Percentiles rank a stretch among this genome's conserved stretches.
These are phyloP conservation scores for Spiraea crenata DNA, from an alignment of 331 rosid species.

Conservation along the genomic window DNA sequence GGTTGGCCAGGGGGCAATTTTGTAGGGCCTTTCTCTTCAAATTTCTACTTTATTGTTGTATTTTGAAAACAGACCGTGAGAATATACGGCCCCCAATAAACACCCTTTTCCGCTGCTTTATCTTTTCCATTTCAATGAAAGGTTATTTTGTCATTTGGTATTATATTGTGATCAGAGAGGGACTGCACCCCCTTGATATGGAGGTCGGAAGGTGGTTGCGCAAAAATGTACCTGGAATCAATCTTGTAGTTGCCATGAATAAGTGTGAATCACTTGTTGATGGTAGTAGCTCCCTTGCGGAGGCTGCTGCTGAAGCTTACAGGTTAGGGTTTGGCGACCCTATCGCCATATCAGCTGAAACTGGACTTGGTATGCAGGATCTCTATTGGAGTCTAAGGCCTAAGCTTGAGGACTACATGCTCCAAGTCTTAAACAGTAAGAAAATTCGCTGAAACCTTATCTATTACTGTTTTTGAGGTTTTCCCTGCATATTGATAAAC, in stretches of 20 bases:
- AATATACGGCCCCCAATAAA: neutral
- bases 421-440: conserved; percentile 51
- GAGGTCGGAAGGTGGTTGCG: conserved; percentile 71
- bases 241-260: conserved; percentile 52
- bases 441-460: neutral
- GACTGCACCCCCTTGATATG: conserved; percentile 56
- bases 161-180: conserved; percentile 37
- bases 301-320: conserved; percentile 60
- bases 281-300: conserved; percentile 44
- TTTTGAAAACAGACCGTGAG: neutral
- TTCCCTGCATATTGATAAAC: neutral
- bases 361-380: conserved; percentile 88
- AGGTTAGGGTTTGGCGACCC: conserved; percentile 95
- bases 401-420: conserved; percentile 63
- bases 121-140: neutral
- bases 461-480: neutral
- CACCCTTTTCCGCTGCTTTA: neutral
- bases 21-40: neutral
- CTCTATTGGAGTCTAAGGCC: conserved; percentile 69
- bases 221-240: conserved; percentile 40
- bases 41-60: conserved; percentile 5
- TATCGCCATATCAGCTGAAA: conserved; percentile 94
- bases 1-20: neutral
- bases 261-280: conserved; percentile 74
- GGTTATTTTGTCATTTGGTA: neutral